These are phyloP conservation scores for Ajuga reptans DNA, from an alignment of 305 asterid genomes.

Conservation along the genomic window DNA sequence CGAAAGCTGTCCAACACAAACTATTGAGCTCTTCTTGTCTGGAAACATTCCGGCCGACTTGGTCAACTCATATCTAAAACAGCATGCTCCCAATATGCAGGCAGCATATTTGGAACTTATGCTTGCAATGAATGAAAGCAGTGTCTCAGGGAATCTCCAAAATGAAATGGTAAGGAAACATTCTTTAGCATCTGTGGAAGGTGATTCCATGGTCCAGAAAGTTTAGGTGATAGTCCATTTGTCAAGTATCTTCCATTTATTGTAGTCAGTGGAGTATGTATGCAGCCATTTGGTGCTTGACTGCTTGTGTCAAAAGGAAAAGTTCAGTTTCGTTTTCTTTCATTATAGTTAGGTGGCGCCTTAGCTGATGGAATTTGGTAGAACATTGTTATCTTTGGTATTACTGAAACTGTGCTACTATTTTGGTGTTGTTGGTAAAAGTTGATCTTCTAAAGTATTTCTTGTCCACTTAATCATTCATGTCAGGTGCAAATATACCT, in stretches of 20 bases:
- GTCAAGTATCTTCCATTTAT: background rate
- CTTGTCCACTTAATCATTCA: constrained; percentile 7
- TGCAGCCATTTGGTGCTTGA: constrained; percentile 7
- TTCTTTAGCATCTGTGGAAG: constrained; percentile 21
- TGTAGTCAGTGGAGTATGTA: background rate
- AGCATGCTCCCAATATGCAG: constrained; percentile 96
- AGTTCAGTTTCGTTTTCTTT: background rate
- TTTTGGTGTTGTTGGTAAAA: constrained; percentile 4
- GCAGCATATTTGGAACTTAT: constrained; percentile 87
- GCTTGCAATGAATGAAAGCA: constrained; percentile 83
- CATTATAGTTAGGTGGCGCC: constrained; percentile 3
- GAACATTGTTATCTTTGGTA: constrained; percentile 1
- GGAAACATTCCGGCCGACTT: constrained; percentile 96
- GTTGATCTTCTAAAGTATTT: constrained; percentile 12
- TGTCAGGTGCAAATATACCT: constrained; percentile 91
- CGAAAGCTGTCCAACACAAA: constrained; percentile 85
- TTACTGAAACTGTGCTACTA: background rate
- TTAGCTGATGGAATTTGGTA: constrained; percentile 12
- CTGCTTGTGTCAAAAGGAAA: background rate
- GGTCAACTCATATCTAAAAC: constrained; percentile 85
- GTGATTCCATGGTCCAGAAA: constrained; percentile 1
- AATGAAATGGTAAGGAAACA: constrained; percentile 80
- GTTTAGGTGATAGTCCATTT: constrained; percentile 1
- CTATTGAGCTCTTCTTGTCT: constrained; percentile 85
- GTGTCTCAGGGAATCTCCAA: constrained; percentile 87